Evolutionary conservation across 225 moss, liverwort and hornwort genomes (phyloP).

Genomic region (Straminergon stramineum): DNA sequence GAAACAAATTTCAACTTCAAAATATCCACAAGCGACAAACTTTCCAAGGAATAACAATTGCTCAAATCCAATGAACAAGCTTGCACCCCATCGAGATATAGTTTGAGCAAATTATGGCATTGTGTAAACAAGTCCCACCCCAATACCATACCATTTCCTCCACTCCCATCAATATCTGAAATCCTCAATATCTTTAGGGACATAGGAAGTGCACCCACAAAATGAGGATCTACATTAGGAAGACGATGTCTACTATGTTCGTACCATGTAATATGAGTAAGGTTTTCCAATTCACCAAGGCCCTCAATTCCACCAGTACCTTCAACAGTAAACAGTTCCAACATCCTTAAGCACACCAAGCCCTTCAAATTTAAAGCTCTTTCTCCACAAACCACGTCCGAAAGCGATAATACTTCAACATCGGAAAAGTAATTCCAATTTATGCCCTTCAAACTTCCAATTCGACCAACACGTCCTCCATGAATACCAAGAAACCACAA

Average conservation of each 20-base stretch:
- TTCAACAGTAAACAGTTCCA: accelerated
- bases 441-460: neutral
- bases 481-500: no score
- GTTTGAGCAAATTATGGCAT: neutral
- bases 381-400: neutral
- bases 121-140: neutral
- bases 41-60: neutral
- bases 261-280: neutral
- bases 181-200: neutral
- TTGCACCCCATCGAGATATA: neutral
- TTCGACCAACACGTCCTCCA: neutral
- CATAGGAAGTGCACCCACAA: neutral
- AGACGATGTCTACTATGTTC: no score
- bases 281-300: neutral
- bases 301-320: neutral
- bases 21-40: neutral
- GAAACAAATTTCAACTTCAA: neutral
- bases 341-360: neutral
- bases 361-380: neutral
- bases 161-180: no score
- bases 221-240: no score
- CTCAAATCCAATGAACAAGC: neutral
- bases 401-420: neutral
- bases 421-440: neutral
- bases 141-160: neutral